These are phyloP conservation scores for Coemansia javaensis DNA, from an alignment of 192 early-diverging fungal genomes.

Conservation along the genomic window DNA sequence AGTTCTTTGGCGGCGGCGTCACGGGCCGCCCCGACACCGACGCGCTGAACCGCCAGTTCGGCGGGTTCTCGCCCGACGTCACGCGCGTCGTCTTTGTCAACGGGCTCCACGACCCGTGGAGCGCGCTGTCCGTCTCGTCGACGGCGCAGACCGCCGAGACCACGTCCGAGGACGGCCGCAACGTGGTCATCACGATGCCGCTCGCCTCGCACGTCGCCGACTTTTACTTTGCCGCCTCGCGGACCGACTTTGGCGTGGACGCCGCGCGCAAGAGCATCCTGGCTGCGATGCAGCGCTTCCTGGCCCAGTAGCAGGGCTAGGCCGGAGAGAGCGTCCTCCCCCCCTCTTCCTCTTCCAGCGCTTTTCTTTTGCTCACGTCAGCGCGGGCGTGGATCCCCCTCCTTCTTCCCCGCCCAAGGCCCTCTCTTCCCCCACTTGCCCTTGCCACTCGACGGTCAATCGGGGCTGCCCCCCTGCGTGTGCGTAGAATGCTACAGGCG, in stretches of 20 bases:
- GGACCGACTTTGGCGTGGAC: slow-evolving; percentile 43
- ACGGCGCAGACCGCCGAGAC: too few relatives aligned
- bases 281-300: slow-evolving; percentile 24
- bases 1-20: slow-evolving; percentile 40
- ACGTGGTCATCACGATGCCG: slow-evolving; percentile 43
- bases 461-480: too few relatives aligned
- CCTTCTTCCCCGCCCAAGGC: too few relatives aligned
- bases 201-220: slow-evolving; percentile 43
- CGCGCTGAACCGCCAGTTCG: slow-evolving; percentile 30
- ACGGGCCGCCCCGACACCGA: slow-evolving; percentile 14
- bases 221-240: slow-evolving; percentile 29
- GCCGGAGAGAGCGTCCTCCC: too few relatives aligned
- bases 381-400: too few relatives aligned
- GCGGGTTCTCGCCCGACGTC: slow-evolving; percentile 31
- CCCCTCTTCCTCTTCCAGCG: too few relatives aligned
- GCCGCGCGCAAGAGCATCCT: slow-evolving; percentile 31
- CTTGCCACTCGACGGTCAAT: too few relatives aligned
- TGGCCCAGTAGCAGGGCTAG: slow-evolving; percentile 13
- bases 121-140: slow-evolving; percentile 47
- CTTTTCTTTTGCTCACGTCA: too few relatives aligned
- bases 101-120: slow-evolving; percentile 63
- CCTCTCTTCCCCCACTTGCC: too few relatives aligned
- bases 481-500: slow-evolving; percentile 24
- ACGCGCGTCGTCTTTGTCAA: slow-evolving; percentile 61
- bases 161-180: slow-evolving; percentile 12